phyloP scores from a whole-genome alignment of 345 rosid genomes.

The Arabis hirsuta region DNA sequence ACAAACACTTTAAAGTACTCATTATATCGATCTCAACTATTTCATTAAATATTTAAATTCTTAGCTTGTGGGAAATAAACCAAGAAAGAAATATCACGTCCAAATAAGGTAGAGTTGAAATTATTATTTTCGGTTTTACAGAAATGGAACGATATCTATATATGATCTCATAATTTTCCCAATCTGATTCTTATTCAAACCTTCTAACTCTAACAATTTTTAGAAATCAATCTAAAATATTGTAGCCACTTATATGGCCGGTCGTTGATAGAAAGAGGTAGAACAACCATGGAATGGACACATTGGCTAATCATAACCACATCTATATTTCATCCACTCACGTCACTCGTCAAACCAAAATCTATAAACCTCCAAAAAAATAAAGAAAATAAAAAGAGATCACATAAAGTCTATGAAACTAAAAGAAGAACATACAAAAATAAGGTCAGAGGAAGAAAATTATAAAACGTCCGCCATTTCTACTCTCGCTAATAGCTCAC shows the following conservation, averaged over 20 bases:
- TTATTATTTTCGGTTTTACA: background rate
- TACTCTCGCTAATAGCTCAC: conserved; percentile 20
- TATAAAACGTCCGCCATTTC: conserved; percentile 32
- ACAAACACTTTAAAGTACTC: conserved; percentile 17
- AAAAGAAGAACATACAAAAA: conserved; percentile 31
- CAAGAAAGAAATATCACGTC: background rate
- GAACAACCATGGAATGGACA: conserved; percentile 36
- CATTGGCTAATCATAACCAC: conserved; percentile 40
- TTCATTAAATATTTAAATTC: background rate
- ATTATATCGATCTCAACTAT: conserved; percentile 16
- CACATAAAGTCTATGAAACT: conserved; percentile 40
- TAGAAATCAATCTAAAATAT: conserved; percentile 1
- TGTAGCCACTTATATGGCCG: conserved; percentile 37
- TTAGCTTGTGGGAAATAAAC: conserved; percentile 10
- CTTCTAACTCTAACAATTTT: background rate
- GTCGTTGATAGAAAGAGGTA: conserved; percentile 34
- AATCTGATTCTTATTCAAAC: conserved; percentile 16
- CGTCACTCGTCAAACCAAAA: conserved; percentile 41
- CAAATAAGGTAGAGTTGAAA: background rate
- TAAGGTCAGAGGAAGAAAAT: conserved; percentile 9
- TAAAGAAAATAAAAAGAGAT: background rate
- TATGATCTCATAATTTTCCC: conserved; percentile 15
- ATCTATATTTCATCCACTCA: conserved; percentile 40
- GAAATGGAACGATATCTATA: background rate
- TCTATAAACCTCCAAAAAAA: conserved; percentile 20